Percentiles rank a stretch among this genome's conserved stretches.
Evolutionary conservation across 257 asterid genomes (phyloP).

Genomic region (Nicotiana knightiana): DNA sequence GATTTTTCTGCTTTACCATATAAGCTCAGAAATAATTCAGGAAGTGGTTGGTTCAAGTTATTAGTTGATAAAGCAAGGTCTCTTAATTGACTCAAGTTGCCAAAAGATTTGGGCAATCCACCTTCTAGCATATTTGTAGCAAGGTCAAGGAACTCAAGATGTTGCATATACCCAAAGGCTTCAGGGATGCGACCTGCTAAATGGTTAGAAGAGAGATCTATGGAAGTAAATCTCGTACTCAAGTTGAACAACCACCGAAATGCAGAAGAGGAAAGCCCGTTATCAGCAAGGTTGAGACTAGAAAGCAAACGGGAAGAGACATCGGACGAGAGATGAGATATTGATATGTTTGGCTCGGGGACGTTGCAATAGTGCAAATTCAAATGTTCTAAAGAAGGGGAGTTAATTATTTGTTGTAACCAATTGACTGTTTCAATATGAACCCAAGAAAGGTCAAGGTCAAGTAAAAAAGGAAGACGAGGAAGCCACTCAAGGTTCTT

Average conservation of each 20-base stretch:
- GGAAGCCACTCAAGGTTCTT: slow-evolving; percentile 8
- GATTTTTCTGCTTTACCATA: not conserved
- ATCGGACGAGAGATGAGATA: not conserved
- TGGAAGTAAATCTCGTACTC: not conserved
- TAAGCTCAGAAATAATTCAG: not conserved
- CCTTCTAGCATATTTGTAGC: not conserved
- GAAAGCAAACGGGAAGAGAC: not conserved
- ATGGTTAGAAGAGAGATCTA: not conserved
- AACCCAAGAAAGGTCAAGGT: not conserved
- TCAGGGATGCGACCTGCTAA: slow-evolving; percentile 7
- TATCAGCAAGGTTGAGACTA: not conserved
- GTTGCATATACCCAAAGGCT: not conserved
- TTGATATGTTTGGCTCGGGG: not conserved
- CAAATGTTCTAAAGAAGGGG: not conserved
- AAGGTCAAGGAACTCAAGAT: not conserved
- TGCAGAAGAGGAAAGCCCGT: not conserved
- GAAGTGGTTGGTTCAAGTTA: not conserved
- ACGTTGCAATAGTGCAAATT: not conserved
- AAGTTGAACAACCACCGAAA: slow-evolving; percentile 1
- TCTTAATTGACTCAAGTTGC: not conserved
- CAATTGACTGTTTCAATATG: not conserved
- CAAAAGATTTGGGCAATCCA: slow-evolving; percentile 7
- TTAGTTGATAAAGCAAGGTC: not conserved
- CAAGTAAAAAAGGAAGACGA: not conserved
- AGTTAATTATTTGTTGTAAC: not conserved